Evolutionary conservation across 1,284 basidiomycete species (phyloP).

Genomic region (Inonotus hispidus): DNA sequence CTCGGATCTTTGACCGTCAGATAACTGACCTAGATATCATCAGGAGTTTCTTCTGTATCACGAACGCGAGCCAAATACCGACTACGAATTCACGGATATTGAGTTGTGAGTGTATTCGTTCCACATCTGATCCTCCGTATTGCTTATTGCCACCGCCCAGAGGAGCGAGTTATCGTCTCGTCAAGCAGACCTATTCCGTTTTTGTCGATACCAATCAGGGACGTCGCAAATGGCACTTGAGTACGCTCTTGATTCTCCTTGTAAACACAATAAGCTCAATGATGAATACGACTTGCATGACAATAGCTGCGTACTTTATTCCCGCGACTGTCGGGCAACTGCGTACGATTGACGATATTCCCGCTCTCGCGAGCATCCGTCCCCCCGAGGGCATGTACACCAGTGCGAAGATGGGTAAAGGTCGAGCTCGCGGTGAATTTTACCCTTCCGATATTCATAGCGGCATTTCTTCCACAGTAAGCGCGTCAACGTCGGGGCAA

Average conservation of each 20-base stretch:
- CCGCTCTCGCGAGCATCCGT: constrained; percentile 42
- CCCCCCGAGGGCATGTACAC: constrained; percentile 58
- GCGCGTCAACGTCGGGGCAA: constrained; percentile 5
- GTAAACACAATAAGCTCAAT: background rate
- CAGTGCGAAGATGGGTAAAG: constrained; percentile 53
- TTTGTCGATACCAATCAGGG: constrained; percentile 57
- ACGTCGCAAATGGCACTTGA: constrained; percentile 73
- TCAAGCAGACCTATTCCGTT: constrained; percentile 78
- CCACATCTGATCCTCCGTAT: background rate
- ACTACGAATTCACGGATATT: constrained; percentile 25
- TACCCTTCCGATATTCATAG: constrained; percentile 28
- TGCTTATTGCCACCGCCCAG: background rate
- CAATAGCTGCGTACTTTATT: constrained; percentile 66
- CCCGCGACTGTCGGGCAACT: constrained; percentile 52
- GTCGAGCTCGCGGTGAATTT: constrained; percentile 36
- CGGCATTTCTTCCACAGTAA: constrained; percentile 25
- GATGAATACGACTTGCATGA: constrained; percentile 9
- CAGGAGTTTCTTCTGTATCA: constrained; percentile 38
- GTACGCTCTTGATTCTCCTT: constrained; percentile 35
- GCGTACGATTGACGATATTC: constrained; percentile 52
- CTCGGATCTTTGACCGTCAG: background rate
- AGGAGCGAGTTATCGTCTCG: constrained; percentile 43
- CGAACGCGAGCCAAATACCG: constrained; percentile 29
- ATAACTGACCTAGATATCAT: constrained; percentile 3
- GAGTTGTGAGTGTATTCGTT: constrained; percentile 11